These are phyloP conservation scores for Neoboletus subvelutipes DNA, from an alignment of 768 basidiomycete species.

Conservation along the genomic window DNA sequence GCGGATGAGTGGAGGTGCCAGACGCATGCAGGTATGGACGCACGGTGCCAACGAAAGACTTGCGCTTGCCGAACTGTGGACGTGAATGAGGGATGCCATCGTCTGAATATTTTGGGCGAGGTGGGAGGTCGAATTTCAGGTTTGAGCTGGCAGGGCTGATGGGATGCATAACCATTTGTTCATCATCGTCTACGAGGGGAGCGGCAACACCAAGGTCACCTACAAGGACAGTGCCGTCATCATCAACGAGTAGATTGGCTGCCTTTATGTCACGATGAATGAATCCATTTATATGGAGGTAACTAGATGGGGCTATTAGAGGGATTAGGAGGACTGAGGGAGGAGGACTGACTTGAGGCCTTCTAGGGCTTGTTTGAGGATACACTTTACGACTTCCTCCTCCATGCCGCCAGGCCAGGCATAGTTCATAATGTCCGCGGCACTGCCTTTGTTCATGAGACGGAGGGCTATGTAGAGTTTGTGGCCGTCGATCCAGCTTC, in stretches of 20 bases:
- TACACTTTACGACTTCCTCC: slow-evolving; percentile 84
- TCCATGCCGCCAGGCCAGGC: slow-evolving; percentile 88
- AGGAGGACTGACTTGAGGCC: slow-evolving; percentile 72
- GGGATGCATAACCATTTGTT: slow-evolving; percentile 35
- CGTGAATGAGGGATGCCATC: slow-evolving; percentile 21
- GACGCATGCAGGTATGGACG: slow-evolving; percentile 20
- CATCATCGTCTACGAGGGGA: slow-evolving; percentile 68
- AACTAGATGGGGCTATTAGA: slow-evolving; percentile 42
- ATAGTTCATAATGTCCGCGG: slow-evolving; percentile 81
- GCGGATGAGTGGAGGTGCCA: neutral
- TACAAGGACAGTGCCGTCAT: slow-evolving; percentile 85
- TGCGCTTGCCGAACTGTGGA: slow-evolving; percentile 70
- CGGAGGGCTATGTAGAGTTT: slow-evolving; percentile 84
- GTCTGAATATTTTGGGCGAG: slow-evolving; percentile 6
- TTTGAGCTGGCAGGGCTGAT: slow-evolving; percentile 26
- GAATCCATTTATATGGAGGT: slow-evolving; percentile 86
- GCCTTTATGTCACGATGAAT: slow-evolving; percentile 96
- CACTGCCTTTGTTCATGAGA: slow-evolving; percentile 87
- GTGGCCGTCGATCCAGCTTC: slow-evolving; percentile 83
- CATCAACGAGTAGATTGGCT: slow-evolving; percentile 89
- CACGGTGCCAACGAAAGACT: slow-evolving; percentile 91
- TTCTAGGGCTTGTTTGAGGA: slow-evolving; percentile 80
- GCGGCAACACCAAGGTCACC: slow-evolving; percentile 94
- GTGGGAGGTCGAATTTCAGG: slow-evolving; percentile 36
- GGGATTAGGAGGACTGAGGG: neutral